Conservation (phyloP, 169 alveolate species). For the Babesia ovis region DNA sequence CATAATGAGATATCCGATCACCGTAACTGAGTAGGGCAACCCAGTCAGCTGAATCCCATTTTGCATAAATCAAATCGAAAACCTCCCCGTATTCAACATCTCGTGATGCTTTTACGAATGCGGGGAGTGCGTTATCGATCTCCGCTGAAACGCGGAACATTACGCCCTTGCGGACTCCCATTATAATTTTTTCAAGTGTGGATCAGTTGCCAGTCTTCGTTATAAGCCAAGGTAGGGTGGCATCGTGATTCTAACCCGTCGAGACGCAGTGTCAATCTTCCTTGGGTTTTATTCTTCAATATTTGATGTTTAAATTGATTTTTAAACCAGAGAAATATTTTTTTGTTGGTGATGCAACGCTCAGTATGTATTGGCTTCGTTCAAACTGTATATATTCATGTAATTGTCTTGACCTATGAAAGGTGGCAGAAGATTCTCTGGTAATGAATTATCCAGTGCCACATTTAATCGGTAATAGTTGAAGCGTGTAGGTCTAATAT, state of each 20-base stretch:
- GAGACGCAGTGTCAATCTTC: not conserved
- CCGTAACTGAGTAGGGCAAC: constrained; percentile 1
- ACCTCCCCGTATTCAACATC: constrained; percentile 28
- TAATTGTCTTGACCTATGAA: no score
- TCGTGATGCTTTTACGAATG: constrained; percentile 23
- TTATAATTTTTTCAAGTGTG: not conserved
- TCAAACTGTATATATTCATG: no score
- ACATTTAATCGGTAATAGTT: no score
- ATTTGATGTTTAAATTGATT: no score
- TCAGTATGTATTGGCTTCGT: no score
- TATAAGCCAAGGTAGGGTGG: not conserved
- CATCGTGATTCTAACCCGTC: not conserved
- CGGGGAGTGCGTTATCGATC: constrained; percentile 54
- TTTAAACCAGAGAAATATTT: no score
- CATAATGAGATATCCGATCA: constrained; percentile 38
- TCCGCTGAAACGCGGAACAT: constrained; percentile 43
- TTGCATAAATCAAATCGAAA: constrained; percentile 7
- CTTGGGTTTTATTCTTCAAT: no score
- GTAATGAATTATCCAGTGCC: no score
- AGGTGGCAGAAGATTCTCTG: no score
- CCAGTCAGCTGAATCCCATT: constrained; percentile 35
- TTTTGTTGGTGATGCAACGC: no score
- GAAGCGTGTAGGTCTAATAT: no score
- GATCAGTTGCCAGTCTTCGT: not conserved
- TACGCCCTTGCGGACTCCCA: constrained; percentile 21